Evolutionary conservation across 2,329 filamentous ascomycete genomes (phyloP).

Genomic region (Ascochyta koolunga): DNA sequence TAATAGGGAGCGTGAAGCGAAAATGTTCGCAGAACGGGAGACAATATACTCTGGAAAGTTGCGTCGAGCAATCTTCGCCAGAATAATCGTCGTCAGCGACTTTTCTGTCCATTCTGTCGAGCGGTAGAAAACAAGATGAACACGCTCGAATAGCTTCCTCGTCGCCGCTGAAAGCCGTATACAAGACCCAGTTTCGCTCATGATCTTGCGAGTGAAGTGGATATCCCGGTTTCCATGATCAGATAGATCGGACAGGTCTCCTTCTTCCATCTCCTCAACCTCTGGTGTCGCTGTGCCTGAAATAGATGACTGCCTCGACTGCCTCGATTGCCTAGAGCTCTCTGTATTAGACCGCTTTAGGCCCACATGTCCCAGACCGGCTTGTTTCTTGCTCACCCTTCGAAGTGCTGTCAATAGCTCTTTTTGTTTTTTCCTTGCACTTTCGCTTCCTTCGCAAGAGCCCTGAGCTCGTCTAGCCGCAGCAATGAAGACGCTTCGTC

Average conservation of each 20-base stretch:
- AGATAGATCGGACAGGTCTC: slow-evolving; percentile 47
- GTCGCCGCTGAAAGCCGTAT: slow-evolving; percentile 76
- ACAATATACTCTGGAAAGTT: slow-evolving; percentile 93
- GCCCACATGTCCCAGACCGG: slow-evolving; percentile 72
- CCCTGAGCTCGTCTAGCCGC: slow-evolving; percentile 85
- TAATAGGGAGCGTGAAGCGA: slow-evolving; percentile 73
- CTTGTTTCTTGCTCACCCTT: slow-evolving; percentile 75
- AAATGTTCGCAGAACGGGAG: slow-evolving; percentile 87
- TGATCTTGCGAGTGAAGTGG: slow-evolving; percentile 78
- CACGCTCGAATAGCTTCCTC: slow-evolving; percentile 86
- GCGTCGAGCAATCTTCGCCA: slow-evolving; percentile 84
- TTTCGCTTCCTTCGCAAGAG: slow-evolving; percentile 82
- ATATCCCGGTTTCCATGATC: slow-evolving; percentile 67
- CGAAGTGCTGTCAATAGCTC: slow-evolving; percentile 77
- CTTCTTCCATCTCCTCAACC: slow-evolving; percentile 40
- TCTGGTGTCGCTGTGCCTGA: slow-evolving; percentile 43
- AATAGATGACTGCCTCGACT: slow-evolving; percentile 57
- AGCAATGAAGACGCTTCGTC: slow-evolving; percentile 84
- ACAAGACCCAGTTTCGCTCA: slow-evolving; percentile 79
- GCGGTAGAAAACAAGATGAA: slow-evolving; percentile 94
- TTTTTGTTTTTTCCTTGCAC: slow-evolving; percentile 85
- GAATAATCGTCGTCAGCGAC: slow-evolving; percentile 90
- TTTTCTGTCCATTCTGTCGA: slow-evolving; percentile 98
- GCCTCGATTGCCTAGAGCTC: slow-evolving; percentile 59
- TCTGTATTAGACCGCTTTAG: slow-evolving; percentile 69